Conservation (phyloP, 208 protist genomes). For the Trypanosoma cruzi region DNA sequence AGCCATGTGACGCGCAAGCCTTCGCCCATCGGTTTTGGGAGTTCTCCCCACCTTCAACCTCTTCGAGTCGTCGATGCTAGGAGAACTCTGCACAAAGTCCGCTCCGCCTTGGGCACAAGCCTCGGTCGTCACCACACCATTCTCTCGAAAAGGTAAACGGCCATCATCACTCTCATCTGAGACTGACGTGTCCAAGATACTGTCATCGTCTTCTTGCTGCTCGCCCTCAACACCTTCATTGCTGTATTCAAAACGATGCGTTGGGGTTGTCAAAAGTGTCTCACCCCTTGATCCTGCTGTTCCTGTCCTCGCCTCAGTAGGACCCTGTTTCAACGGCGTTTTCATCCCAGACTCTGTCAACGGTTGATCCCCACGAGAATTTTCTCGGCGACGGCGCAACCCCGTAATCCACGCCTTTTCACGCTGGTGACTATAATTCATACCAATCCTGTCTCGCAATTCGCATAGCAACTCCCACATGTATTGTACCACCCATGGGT, state of each 20-base stretch:
- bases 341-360: constrained; percentile 5
- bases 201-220: neutral
- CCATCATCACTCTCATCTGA: constrained; percentile 26
- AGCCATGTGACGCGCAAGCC: neutral
- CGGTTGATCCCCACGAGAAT: neutral
- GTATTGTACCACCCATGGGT: constrained; percentile 37
- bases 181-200: constrained; percentile 15
- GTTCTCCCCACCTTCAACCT: neutral
- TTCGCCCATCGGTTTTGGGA: neutral
- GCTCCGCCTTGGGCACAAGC: neutral
- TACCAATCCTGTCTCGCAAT: constrained; percentile 20
- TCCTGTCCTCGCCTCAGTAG: neutral
- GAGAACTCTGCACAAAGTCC: neutral
- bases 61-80: neutral
- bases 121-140: neutral
- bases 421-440: constrained; percentile 7
- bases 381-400: neutral
- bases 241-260: constrained; percentile 16
- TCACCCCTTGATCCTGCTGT: neutral
- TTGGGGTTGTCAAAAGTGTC: constrained; percentile 1
- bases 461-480: constrained; percentile 37
- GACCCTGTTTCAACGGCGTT: neutral
- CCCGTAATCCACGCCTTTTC: constrained; percentile 19
- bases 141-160: neutral
- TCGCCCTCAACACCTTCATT: neutral